phyloP scores from a whole-genome alignment of 2,329 filamentous ascomycete genomes.

The Cladosporium phlei region DNA sequence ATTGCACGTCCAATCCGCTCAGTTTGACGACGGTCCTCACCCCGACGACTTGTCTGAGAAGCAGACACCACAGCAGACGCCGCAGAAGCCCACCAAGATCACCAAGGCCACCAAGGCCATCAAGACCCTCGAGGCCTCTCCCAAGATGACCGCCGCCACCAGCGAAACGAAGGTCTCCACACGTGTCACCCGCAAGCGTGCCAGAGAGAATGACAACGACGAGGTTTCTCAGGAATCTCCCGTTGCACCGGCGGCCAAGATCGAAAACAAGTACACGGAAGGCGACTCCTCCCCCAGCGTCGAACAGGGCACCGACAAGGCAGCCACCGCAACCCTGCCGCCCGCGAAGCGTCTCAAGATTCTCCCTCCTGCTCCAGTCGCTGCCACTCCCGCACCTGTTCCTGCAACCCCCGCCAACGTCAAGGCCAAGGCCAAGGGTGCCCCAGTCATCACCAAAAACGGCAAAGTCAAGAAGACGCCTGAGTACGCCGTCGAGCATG shows the following conservation, averaged over 20 bases:
- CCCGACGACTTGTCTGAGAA: not conserved
- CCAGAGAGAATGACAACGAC: not conserved
- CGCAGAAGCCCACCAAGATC: too few species aligned
- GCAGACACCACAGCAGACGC: not conserved
- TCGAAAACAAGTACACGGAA: too few species aligned
- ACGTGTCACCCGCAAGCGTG: not conserved
- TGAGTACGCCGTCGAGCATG: constrained; percentile 5
- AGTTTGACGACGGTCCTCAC: not conserved
- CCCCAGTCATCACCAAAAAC: constrained; percentile 10
- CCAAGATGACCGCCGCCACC: too few species aligned
- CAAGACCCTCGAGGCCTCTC: not conserved
- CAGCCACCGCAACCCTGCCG: not conserved
- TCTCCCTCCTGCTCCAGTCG: not conserved
- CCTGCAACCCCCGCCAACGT: not conserved
- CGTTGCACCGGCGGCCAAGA: not conserved
- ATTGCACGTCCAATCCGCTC: not conserved
- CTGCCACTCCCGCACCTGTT: not conserved
- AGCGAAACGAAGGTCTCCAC: not conserved
- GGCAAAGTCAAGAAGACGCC: constrained; percentile 14
- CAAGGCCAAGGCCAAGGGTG: not conserved
- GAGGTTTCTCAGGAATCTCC: too few species aligned
- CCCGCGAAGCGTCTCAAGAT: constrained; percentile 2
- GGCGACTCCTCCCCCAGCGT: not conserved
- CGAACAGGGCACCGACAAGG: not conserved
- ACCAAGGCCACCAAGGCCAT: not conserved